phyloP scores from a whole-genome alignment of 495 filamentous ascomycete genomes.

The Corynascus novoguineensis region DNA sequence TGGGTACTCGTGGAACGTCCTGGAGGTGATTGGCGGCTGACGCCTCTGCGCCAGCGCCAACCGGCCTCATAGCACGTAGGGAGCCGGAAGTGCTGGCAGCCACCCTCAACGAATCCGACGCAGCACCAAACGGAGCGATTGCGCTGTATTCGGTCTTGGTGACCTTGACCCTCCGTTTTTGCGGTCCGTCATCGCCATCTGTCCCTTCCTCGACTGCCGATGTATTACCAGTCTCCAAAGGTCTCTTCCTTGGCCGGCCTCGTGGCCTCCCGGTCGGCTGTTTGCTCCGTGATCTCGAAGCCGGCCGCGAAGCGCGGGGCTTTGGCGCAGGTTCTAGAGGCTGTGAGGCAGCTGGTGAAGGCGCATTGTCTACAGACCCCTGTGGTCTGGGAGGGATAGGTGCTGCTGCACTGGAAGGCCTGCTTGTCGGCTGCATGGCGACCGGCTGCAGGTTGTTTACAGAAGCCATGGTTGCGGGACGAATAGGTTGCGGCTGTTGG shows the following conservation, averaged over 20 bases:
- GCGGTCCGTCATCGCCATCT: conserved; percentile 56
- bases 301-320: conserved; percentile 28
- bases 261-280: conserved; percentile 40
- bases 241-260: conserved; percentile 45
- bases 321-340: conserved; percentile 12
- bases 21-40: conserved; percentile 53
- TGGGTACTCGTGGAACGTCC: conserved; percentile 73
- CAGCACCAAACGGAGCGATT: conserved; percentile 61
- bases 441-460: conserved; percentile 8
- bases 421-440: conserved; percentile 6
- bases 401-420: background rate
- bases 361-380: conserved; percentile 13
- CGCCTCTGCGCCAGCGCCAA: conserved; percentile 52
- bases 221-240: conserved; percentile 44
- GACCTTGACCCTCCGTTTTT: conserved; percentile 68
- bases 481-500: conserved; percentile 13
- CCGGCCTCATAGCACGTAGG: conserved; percentile 76
- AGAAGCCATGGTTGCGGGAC: conserved; percentile 26
- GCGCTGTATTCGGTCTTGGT: conserved; percentile 63
- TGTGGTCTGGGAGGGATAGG: conserved; percentile 10
- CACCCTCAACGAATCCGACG: conserved; percentile 75
- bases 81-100: conserved; percentile 83
- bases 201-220: conserved; percentile 69
- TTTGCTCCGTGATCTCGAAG: conserved; percentile 38
- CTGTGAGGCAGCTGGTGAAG: conserved; percentile 17